A percentile compares a stretch with the other conserved stretches of the same genome.
phyloP scores from a whole-genome alignment of 805 yeast genomes.

The Saturnispora dispora region DNA sequence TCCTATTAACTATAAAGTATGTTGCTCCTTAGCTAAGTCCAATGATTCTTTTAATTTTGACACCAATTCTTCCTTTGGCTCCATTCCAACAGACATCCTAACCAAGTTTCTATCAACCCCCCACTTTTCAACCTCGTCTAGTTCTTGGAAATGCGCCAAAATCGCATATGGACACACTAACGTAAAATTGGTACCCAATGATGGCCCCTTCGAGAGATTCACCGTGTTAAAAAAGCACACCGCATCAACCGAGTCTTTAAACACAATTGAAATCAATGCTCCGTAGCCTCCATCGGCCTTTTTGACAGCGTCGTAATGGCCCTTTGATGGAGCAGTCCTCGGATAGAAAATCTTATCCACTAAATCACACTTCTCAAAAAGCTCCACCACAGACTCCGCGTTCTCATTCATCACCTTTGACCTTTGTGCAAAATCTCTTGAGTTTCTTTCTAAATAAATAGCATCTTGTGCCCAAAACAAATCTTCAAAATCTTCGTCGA shows the following conservation, averaged over 20 bases:
- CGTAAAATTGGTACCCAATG: conserved; percentile 83
- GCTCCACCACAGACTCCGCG: conserved; percentile 43
- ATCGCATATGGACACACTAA: conserved; percentile 85
- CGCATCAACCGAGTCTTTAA: conserved; percentile 56
- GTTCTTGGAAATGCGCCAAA: conserved; percentile 74
- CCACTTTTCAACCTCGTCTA: conserved; percentile 71
- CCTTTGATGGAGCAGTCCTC: conserved; percentile 39
- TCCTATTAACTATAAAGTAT: conserved; percentile 14
- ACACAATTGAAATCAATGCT: conserved; percentile 69
- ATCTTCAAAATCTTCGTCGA: conserved; percentile 56
- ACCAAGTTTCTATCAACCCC: conserved; percentile 74
- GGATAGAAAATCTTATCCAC: conserved; percentile 72
- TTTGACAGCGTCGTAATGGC: conserved; percentile 63
- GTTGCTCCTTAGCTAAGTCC: conserved; percentile 33
- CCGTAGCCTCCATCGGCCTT: conserved; percentile 66
- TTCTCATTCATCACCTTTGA: conserved; percentile 48
- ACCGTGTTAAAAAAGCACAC: conserved; percentile 64
- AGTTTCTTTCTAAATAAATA: conserved; percentile 81
- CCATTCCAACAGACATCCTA: conserved; percentile 80
- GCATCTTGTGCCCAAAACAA: conserved; percentile 92
- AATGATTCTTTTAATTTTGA: conserved; percentile 44
- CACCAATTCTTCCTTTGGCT: conserved; percentile 52
- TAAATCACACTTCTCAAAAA: conserved; percentile 41
- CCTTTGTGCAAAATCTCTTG: conserved; percentile 74
- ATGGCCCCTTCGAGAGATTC: conserved; percentile 76